A percentile compares a stretch with the other conserved stretches of the same genome.
phyloP scores from a whole-genome alignment of 1,139 yeast species.

The Candida freyschussii region DNA sequence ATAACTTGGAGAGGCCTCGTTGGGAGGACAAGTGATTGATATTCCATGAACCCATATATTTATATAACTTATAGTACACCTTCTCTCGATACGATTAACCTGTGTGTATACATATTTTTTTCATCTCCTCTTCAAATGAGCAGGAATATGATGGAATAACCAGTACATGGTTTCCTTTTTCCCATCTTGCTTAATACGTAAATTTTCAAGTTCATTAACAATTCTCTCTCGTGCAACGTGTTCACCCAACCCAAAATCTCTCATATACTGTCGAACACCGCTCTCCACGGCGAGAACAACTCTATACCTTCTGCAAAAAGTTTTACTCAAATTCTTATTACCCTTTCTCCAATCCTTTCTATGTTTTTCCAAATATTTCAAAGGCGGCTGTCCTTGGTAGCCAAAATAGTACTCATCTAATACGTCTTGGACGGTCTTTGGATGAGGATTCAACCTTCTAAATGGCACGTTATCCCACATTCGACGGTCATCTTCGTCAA shows the following conservation, averaged over 20 bases:
- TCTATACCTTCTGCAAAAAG: slow-evolving; percentile 25
- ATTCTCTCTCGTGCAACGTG: slow-evolving; percentile 21
- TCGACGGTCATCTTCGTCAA: slow-evolving; percentile 15
- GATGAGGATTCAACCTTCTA: slow-evolving; percentile 20
- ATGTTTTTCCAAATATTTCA: slow-evolving; percentile 24
- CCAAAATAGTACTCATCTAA: slow-evolving; percentile 26
- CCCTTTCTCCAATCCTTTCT: slow-evolving; percentile 26
- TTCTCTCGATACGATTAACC: too few species aligned
- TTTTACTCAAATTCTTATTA: slow-evolving; percentile 24
- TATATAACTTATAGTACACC: too few species aligned
- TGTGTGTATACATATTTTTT: too few species aligned
- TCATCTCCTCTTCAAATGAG: slow-evolving; percentile 25
- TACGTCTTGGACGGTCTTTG: slow-evolving; percentile 23
- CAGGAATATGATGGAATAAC: slow-evolving; percentile 28
- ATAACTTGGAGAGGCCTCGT: slow-evolving; percentile 5
- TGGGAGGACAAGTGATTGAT: slow-evolving; percentile 8
- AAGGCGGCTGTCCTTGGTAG: slow-evolving; percentile 24
- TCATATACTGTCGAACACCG: slow-evolving; percentile 17
- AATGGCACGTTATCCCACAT: slow-evolving; percentile 20
- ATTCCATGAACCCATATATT: too few species aligned
- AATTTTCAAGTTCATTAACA: slow-evolving; percentile 20
- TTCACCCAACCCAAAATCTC: slow-evolving; percentile 19
- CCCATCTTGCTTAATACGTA: slow-evolving; percentile 20
- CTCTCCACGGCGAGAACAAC: slow-evolving; percentile 23
- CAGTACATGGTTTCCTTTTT: slow-evolving; percentile 36